phyloP scores from a whole-genome alignment of 257 asterid species.

The Nicotiana obtusifolia region DNA sequence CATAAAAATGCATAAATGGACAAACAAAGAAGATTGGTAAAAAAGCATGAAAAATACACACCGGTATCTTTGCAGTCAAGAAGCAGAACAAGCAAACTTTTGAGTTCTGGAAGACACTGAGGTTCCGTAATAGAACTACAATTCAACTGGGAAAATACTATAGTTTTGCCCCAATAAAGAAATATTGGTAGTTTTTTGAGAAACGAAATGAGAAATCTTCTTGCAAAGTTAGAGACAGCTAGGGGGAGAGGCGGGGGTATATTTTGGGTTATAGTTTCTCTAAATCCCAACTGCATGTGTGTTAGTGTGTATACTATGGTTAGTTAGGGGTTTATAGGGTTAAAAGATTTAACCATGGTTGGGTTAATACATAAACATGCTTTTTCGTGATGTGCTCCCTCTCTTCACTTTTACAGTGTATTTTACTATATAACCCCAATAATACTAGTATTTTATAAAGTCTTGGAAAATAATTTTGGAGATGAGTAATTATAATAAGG shows the following conservation, averaged over 20 bases:
- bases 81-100: neutral
- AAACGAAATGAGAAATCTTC: slow-evolving; percentile 10
- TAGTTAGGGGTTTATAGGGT: slow-evolving; percentile 17
- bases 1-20: neutral
- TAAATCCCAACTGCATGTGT: slow-evolving; percentile 43
- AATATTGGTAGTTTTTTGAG: slow-evolving; percentile 22
- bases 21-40: neutral
- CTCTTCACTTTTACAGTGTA: no score
- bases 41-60: slow-evolving; percentile 25
- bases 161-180: slow-evolving; percentile 17
- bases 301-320: slow-evolving; percentile 22
- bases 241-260: neutral
- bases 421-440: no score
- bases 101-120: neutral
- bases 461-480: no score
- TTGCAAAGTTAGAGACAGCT: neutral
- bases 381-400: slow-evolving; percentile 6
- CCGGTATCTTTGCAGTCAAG: slow-evolving; percentile 25
- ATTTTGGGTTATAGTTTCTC: slow-evolving; percentile 12
- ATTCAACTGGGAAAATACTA: neutral
- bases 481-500: no score
- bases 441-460: no score
- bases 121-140: slow-evolving; percentile 4
- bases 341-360: slow-evolving; percentile 52
- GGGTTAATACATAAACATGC: slow-evolving; percentile 17